Evolutionary conservation across 2,329 filamentous ascomycete genomes (phyloP).

Genomic region (Penicillium fuscoglaucum): DNA sequence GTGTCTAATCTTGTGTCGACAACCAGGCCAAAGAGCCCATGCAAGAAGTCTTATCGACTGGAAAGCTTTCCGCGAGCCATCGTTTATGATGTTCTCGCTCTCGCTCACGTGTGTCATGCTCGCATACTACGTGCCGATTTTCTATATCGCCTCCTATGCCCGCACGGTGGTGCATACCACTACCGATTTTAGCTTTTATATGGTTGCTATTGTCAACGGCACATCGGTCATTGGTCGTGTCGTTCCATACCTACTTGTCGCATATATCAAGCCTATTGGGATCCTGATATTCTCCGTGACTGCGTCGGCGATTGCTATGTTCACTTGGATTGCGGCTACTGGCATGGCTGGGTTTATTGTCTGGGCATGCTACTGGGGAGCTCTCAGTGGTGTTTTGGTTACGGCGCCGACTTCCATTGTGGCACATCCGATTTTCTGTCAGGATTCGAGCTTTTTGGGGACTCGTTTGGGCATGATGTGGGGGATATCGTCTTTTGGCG

Average conservation of each 20-base stretch:
- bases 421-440: constrained; percentile 32
- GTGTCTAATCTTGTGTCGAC: constrained; percentile 40
- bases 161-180: constrained; percentile 48
- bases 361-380: constrained; percentile 36
- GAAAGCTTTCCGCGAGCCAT: constrained; percentile 42
- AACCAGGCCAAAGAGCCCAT: constrained; percentile 38
- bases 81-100: constrained; percentile 45
- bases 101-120: constrained; percentile 49
- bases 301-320: constrained; percentile 33
- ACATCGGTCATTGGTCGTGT: constrained; percentile 53
- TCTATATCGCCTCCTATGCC: constrained; percentile 47
- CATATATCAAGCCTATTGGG: constrained; percentile 28
- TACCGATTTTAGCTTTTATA: constrained; percentile 48
- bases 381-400: constrained; percentile 33
- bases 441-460: constrained; percentile 28
- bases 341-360: constrained; percentile 30
- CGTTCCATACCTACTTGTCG: constrained; percentile 47
- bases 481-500: constrained; percentile 36
- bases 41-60: constrained; percentile 44
- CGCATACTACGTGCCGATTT: constrained; percentile 50
- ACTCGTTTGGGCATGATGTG: constrained; percentile 39
- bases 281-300: constrained; percentile 24
- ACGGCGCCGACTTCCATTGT: constrained; percentile 34
- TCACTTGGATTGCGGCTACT: constrained; percentile 33
- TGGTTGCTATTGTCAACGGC: constrained; percentile 55